These are phyloP conservation scores for Halophytophthora polymorphica DNA, from an alignment of 352 stramenopile species.

Conservation along the genomic window DNA sequence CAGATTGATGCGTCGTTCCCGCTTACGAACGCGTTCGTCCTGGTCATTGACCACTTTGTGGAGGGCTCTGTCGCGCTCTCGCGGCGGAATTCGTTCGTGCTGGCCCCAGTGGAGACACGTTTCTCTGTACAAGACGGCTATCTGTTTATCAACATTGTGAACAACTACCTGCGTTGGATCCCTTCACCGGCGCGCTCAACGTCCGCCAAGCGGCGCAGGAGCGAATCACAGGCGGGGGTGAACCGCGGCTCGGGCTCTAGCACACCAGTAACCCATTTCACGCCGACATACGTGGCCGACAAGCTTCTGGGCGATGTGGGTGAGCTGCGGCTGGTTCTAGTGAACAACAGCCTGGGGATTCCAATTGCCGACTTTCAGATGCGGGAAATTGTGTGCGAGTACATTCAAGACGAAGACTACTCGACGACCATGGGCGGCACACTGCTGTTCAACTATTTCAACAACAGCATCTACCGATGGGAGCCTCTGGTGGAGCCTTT, in stretches of 20 bases:
- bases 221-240: slow-evolving; percentile 1
- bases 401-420: slow-evolving; percentile 82
- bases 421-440: slow-evolving; percentile 77
- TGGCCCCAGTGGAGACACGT: slow-evolving; percentile 77
- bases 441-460: slow-evolving; percentile 87
- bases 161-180: slow-evolving; percentile 79
- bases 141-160: slow-evolving; percentile 80
- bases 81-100: slow-evolving; percentile 73
- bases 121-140: slow-evolving; percentile 86
- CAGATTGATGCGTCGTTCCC: slow-evolving; percentile 85
- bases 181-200: slow-evolving; percentile 16
- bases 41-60: slow-evolving; percentile 82
- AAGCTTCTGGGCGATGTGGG: slow-evolving; percentile 85
- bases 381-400: slow-evolving; percentile 86
- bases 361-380: slow-evolving; percentile 86
- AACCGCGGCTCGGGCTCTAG: slow-evolving; percentile 7
- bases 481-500: slow-evolving; percentile 86
- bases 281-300: slow-evolving; percentile 49
- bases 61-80: slow-evolving; percentile 49
- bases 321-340: slow-evolving; percentile 77
- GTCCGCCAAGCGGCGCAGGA: slow-evolving; percentile 7
- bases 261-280: not conserved
- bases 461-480: slow-evolving; percentile 91
- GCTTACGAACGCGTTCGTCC: slow-evolving; percentile 74
- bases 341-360: slow-evolving; percentile 88